These are phyloP conservation scores for Lactarius sanguifluus DNA, from an alignment of 768 basidiomycete genomes.

Conservation along the genomic window DNA sequence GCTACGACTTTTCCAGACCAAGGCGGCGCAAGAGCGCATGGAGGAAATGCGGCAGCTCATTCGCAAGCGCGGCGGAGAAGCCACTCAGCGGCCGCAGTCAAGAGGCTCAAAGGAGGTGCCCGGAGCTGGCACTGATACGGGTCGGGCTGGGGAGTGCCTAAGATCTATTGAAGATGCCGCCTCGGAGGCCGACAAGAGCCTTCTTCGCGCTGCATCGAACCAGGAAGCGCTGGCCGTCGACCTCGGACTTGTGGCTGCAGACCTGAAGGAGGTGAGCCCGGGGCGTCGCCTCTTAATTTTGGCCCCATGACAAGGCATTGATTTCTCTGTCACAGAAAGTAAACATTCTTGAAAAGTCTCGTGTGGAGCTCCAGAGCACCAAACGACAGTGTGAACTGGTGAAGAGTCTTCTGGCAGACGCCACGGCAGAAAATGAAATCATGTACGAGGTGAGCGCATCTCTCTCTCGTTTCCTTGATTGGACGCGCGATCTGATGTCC, in stretches of 20 bases:
- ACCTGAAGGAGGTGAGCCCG: constrained; percentile 57
- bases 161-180: constrained; percentile 54
- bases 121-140: constrained; percentile 29
- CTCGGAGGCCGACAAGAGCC: constrained; percentile 56
- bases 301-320: neutral
- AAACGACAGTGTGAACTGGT: constrained; percentile 78
- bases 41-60: constrained; percentile 84
- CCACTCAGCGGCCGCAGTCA: constrained; percentile 29
- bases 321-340: constrained; percentile 45
- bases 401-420: constrained; percentile 72
- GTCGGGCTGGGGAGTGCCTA: constrained; percentile 38
- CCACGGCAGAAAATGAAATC: constrained; percentile 85
- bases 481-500: no score
- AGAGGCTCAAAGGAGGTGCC: constrained; percentile 35
- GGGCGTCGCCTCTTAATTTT: neutral
- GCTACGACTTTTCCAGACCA: constrained; percentile 47
- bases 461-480: neutral
- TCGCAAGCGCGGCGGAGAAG: constrained; percentile 54
- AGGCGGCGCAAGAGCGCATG: constrained; percentile 73
- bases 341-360: constrained; percentile 59
- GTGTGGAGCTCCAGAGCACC: constrained; percentile 63
- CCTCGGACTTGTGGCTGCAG: constrained; percentile 48
- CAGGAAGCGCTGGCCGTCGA: constrained; percentile 57
- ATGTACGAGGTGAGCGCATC: constrained; percentile 75
- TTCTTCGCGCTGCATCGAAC: constrained; percentile 50